Evolutionary conservation across 2,329 filamentous ascomycete genomes (phyloP), one percentile per base, ranked within the genome.

Genomic region (Camptophora hylomeconis): DNA sequence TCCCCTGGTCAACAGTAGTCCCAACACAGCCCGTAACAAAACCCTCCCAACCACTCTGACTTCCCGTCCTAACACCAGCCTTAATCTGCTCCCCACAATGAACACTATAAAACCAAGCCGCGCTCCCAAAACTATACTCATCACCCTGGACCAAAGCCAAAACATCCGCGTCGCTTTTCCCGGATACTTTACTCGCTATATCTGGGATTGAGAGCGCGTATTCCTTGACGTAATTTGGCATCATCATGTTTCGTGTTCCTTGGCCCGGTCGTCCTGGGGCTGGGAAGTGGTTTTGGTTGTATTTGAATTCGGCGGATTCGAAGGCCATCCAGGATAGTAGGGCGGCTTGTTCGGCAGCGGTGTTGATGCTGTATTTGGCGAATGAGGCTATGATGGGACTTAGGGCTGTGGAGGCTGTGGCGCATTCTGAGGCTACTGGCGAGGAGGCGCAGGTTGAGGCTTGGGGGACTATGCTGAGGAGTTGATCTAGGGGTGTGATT

Each of bases 241-340:
- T 63, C 51, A 76, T 68, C 74, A 79, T 78, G 47, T 73, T 74
- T 3, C 70, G 56, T 0, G 80, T 84, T 14, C 80, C 80, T 50
- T 86, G 77, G 6, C 80, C 80, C 0, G 75, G 63, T 0, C 56
- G 22, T 10, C 48, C 52, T 0, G 66, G 67, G 2, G 31, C 36
- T 2, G 40, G 40, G 56, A 51, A 67, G 43, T 72, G 59, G 54
- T 84, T 82, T 51, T 63, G 66, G 53, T 76, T 80, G 65, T 70
- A 86, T 45, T 68, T 63, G 56, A 86, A 80, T 38, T 75, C 64
- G 13, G 33, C 71, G 2, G 69, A 72, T 57, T 92, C 83, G 47
- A 74, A 75, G 7, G 75, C 69, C 58, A 81, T 77, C 46, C 83
- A 61, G 8, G 74, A 63, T 23, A 89, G 47, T 10, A 86, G 52